Conservation (phyloP, 176 grass and related monocot genomes). For the Saccharum officinarum region DNA sequence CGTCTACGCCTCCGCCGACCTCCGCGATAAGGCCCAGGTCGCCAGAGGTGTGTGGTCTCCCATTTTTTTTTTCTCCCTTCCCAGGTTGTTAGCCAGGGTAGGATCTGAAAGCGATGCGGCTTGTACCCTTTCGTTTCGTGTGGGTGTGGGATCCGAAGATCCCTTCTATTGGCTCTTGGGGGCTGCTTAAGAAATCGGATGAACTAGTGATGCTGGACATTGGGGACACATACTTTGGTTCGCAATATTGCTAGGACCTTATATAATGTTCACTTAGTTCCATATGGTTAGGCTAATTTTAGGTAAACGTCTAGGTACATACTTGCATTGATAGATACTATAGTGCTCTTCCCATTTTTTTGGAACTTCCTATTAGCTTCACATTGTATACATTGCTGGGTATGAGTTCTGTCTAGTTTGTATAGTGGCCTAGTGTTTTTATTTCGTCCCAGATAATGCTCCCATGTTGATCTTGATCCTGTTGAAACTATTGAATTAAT, state of each 20-base stretch:
- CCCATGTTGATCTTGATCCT: not conserved
- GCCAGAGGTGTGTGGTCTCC: constrained; percentile 45
- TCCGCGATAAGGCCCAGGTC: constrained; percentile 78
- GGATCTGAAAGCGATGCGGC: not conserved
- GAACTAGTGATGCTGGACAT: not conserved
- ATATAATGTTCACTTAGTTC: not conserved
- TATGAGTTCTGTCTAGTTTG: not conserved
- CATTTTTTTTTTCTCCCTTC: not conserved
- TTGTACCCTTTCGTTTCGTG: not conserved
- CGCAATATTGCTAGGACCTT: not conserved
- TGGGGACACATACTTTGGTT: not conserved
- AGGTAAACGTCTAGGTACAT: not conserved
- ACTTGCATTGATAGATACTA: not conserved
- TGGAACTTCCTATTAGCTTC: not conserved
- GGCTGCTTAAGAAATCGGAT: not conserved
- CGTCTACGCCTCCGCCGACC: constrained; percentile 71
- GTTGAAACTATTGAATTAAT: not conserved
- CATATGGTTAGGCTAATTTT: not conserved
- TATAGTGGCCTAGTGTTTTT: not conserved
- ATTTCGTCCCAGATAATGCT: not conserved
- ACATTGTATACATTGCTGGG: not conserved
- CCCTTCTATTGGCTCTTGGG: not conserved
- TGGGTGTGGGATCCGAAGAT: not conserved
- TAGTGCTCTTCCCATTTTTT: not conserved
- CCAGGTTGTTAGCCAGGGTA: not conserved